A percentile compares a stretch with the other conserved stretches of the same genome.
Conservation (phyloP, 345 rosid genomes). For the Hirschfeldia incana region DNA sequence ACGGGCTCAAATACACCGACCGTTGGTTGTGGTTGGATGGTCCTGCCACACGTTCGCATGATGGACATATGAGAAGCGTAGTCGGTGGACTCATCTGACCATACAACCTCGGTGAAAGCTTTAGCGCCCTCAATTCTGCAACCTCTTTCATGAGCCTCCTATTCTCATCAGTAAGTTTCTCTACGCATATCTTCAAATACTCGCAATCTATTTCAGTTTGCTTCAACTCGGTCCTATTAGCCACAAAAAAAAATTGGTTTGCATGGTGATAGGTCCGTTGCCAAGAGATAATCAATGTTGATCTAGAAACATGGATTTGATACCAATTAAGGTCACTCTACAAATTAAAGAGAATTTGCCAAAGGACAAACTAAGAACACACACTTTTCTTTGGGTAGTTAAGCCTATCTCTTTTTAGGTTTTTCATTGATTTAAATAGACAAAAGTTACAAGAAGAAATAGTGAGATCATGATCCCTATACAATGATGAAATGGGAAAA, state of each 20-base stretch:
- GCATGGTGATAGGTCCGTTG: neutral
- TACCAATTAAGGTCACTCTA: no score
- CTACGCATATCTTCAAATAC: conserved; percentile 86
- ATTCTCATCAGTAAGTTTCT: conserved; percentile 91
- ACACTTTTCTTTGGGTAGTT: no score
- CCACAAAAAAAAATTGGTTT: neutral
- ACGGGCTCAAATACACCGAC: conserved; percentile 28
- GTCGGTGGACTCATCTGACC: conserved; percentile 97
- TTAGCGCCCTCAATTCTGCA: conserved; percentile 84
- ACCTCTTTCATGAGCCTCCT: conserved; percentile 88
- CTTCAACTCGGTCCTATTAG: conserved; percentile 86
- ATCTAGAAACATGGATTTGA: no score
- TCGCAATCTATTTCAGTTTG: conserved; percentile 99
- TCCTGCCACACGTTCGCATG: conserved; percentile 85
- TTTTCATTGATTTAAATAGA: no score
- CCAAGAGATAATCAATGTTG: no score
- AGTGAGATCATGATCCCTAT: no score
- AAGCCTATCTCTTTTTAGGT: no score
- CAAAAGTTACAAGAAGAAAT: no score
- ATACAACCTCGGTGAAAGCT: conserved; percentile 90
- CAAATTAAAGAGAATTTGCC: no score
- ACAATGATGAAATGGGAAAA: no score
- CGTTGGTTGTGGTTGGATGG: conserved; percentile 33
- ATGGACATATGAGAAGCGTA: conserved; percentile 94
- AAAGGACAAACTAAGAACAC: no score